A percentile compares a stretch with the other conserved stretches of the same genome.
Conservation (phyloP, 768 basidiomycete genomes). For the Mycena vulgaris region DNA sequence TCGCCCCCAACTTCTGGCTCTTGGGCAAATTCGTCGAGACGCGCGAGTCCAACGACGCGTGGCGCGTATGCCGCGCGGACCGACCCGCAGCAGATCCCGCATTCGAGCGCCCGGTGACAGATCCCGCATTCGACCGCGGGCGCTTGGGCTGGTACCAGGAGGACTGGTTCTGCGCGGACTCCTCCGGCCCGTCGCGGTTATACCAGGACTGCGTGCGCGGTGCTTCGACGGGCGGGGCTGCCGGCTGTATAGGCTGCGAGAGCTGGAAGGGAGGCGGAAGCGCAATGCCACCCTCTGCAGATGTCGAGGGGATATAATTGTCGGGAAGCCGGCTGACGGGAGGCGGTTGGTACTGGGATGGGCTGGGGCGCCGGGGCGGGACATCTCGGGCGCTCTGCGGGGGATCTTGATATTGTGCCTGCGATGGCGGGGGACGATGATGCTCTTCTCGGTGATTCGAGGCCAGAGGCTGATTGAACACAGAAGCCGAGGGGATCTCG, state of each 20-base stretch:
- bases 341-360: constrained; percentile 7
- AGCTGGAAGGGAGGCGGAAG: constrained; percentile 39
- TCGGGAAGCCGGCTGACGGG: constrained; percentile 22
- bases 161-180: not conserved
- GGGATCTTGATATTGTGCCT: not conserved
- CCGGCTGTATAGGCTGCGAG: constrained; percentile 10
- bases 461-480: constrained; percentile 20
- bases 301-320: constrained; percentile 38
- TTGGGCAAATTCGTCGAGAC: not conserved
- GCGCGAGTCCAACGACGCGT: constrained; percentile 33
- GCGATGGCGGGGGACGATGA: not conserved
- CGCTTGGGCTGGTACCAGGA: constrained; percentile 35
- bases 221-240: not conserved
- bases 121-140: constrained; percentile 36
- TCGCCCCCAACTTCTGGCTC: constrained; percentile 9
- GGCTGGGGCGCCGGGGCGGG: not conserved
- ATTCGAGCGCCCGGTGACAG: constrained; percentile 20
- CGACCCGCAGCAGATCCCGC: constrained; percentile 26
- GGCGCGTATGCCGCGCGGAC: constrained; percentile 26
- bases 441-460: not conserved
- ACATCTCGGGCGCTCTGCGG: not conserved
- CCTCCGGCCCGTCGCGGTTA: not conserved
- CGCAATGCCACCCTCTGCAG: constrained; percentile 30
- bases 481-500: constrained; percentile 35
- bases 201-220: constrained; percentile 25